Evolutionary conservation across 768 basidiomycete genomes (phyloP), one percentile per base, ranked within the genome.

Genomic region (Xanthoconium purpureum): DNA sequence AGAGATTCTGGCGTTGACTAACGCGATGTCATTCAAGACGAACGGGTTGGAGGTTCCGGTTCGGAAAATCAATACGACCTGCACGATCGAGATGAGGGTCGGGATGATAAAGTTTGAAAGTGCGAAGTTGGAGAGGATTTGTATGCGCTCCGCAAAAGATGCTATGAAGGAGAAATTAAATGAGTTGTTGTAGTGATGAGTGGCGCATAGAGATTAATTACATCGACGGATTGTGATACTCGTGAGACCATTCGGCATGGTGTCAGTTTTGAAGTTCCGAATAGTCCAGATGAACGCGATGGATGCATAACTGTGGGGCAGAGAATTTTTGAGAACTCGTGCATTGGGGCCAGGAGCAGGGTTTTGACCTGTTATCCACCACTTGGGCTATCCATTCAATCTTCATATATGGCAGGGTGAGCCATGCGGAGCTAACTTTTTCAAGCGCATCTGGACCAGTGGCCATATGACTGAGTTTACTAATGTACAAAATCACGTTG

Each of bases 301-400:
- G 9, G 70, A 64, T 17, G 57, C 63, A 48, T 62, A 71, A n/a
- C 70, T 70, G 30, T 9, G 14, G 24, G 17, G 12, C 1, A 8
- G 18, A 40, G 7, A 14, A 12, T 9, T 36, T 9, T 36, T 37
- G 14, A 32, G 12, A 38, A 17, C 1, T 13, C 15, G 17, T 33
- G 15, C n/a, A n/a, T 9, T 11, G 32, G 33, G 9, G 8, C 39
- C 20, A 44, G 7, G 7, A 18, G 3, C 1, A 38, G n/a, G 11
- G 4, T n/a, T 3, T 52, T 42, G 5, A 71, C 66, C 48, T 45
- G 29, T 73, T 71, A 46, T 72, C 71, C 32, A 64, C 56, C 2
- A 68, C 36, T 54, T 71, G 70, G 1, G 63, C 45, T 4, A 55
- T 55, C 67, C 70, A 71, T 28, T 69, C 72, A n/a, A 69, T 63